Base-by-base conservation (phyloP, 495 filamentous ascomycete genomes). In the Hypoxylon cercidicola region DNA sequence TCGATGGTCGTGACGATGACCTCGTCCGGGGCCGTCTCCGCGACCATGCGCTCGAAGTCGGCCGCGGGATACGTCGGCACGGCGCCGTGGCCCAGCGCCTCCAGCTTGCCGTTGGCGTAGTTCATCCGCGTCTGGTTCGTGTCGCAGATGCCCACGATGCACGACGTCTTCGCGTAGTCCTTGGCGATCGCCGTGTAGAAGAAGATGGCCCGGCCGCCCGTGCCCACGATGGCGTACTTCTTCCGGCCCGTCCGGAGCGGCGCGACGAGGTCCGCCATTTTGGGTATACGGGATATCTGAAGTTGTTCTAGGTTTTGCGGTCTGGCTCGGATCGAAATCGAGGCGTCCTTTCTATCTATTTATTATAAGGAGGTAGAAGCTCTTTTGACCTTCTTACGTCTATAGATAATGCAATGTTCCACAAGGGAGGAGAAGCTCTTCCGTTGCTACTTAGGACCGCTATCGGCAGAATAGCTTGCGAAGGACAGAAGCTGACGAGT, bases 1-100 rank as follows among this genome's bases (percentile, higher is more conserved):
- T 87, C 85, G 65, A 86, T 85, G 4, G 84, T 85, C 0, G 84
- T 85, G 16, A 86, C 78, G 62, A 86, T 84, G 18, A 86, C 75
- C 55, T 82, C 80, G 75, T 86, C 83, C 0, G 85, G 83, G 52
- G 76, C 72, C 3, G 82, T 82, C 15, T 82, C 79, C 23, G 62
- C 49, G 65, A 87, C 75, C 83, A 87, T 85, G 13, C 64, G 63
- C 56, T 84, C 83, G 62, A 86, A 87, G 64, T 82, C 76, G 23
- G 69, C 51, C 1, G 83, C 83, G 13, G 73, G 70, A 63, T 80
- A 87, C 2, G 81, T 82, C 7, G 82, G 83, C 2, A 87, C 70
- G 18, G 60, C 37, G 35, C 50, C 48, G 71, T 79, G 77, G 45
- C 75, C 74, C 11, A 79, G 62, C 1, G 40, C 21, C 13, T 52